Conservation (phyloP, 495 filamentous ascomycete genomes). For the Xylaria curta region DNA sequence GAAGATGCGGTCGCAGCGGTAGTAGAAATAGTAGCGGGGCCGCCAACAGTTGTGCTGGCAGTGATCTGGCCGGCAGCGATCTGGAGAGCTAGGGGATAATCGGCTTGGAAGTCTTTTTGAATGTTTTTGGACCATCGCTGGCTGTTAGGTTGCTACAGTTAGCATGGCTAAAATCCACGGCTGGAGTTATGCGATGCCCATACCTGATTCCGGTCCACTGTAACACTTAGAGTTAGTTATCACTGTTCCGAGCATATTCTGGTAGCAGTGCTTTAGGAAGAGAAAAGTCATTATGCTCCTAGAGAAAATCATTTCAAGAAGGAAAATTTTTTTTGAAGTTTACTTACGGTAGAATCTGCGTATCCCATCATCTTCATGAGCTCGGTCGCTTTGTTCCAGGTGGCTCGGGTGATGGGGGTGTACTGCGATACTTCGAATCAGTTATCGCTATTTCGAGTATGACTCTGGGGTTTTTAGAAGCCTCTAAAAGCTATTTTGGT, state of each 20-base stretch:
- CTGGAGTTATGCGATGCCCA: neutral
- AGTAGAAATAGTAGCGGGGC: neutral
- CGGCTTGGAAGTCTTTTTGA: neutral
- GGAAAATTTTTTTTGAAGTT: neutral
- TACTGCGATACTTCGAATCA: neutral
- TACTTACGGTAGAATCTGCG: neutral
- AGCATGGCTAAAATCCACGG: neutral
- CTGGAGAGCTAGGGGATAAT: neutral
- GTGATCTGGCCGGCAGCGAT: too few species aligned
- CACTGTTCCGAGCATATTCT: neutral
- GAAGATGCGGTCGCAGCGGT: neutral
- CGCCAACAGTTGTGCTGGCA: neutral
- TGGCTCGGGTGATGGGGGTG: neutral
- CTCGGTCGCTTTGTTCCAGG: neutral
- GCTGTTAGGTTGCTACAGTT: constrained; percentile 5
- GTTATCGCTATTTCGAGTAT: neutral
- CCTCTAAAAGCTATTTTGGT: neutral
- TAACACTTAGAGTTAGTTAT: neutral
- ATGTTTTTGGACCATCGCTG: constrained; percentile 15
- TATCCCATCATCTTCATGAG: constrained; percentile 16
- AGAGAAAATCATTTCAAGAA: neutral
- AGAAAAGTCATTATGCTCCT: neutral
- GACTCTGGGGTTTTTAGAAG: neutral
- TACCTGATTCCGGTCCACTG: constrained; percentile 12
- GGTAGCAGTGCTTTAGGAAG: neutral